A percentile compares a stretch with the other conserved stretches of the same genome.
Evolutionary conservation across 306 rosid genomes (phyloP).

Genomic region (Dryas octopetala): DNA sequence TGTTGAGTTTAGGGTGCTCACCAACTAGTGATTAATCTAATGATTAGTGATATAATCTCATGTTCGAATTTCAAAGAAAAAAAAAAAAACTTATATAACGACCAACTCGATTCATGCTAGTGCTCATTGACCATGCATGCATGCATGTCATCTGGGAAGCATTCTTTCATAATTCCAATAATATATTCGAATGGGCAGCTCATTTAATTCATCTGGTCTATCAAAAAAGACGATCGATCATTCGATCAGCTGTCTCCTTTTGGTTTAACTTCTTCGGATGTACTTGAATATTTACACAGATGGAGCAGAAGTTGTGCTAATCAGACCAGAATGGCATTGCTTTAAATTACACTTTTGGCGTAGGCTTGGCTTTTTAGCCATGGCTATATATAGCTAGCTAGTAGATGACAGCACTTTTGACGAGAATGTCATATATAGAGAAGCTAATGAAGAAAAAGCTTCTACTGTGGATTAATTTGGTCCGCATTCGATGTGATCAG

Average conservation of each 20-base stretch:
- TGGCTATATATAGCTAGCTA: not conserved
- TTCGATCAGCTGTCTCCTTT: not conserved
- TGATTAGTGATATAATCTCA: too few relatives aligned
- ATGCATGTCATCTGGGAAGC: too few relatives aligned
- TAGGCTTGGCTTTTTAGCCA: slow-evolving; percentile 26
- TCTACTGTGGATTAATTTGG: not conserved
- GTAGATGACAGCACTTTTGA: slow-evolving; percentile 11
- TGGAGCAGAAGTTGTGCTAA: not conserved
- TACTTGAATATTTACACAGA: not conserved
- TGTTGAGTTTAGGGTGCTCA: too few relatives aligned
- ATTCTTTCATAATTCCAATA: not conserved
- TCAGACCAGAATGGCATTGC: not conserved
- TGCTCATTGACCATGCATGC: too few relatives aligned
- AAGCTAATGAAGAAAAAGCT: not conserved
- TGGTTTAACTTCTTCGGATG: not conserved
- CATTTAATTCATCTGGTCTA: not conserved
- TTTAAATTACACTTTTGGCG: not conserved
- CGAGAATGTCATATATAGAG: not conserved
- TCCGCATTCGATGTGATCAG: not conserved
- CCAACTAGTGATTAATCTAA: too few relatives aligned
- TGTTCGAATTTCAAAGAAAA: too few relatives aligned
- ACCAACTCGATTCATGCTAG: too few relatives aligned
- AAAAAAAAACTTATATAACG: too few relatives aligned
- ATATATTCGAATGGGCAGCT: not conserved
- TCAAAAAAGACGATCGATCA: not conserved